Evolutionary conservation across 768 basidiomycete genomes (phyloP), one percentile per base, ranked within the genome.

Genomic region (Trametes cinnabarina): DNA sequence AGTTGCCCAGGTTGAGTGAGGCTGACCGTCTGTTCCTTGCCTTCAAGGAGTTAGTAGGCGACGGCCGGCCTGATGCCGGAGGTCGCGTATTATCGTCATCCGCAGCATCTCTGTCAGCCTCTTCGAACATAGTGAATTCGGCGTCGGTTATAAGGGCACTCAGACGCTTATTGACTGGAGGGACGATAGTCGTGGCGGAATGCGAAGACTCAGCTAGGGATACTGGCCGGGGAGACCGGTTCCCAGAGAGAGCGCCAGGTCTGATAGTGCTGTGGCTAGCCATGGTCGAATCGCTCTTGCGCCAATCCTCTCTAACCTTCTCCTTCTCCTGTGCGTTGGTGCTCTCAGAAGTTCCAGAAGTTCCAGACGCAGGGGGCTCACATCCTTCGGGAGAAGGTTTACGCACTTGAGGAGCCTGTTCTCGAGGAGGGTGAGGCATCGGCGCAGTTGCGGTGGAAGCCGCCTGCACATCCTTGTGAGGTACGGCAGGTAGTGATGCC

Each of bases 271-370:
- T 81, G 67, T 86, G 84, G 65, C 88, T 86, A 34, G 67, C 67
- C 67, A 86, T 82, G n/a, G 88, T 90, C 6, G 90, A 85, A 71
- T 92, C 90, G 64, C 89, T 90, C 73, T 88, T 89, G 66, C 90
- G 76, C 86, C 89, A 88, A 30, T 78, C 77, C 61, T 92, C 90
- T 74, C 87, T 91, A 66, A 68, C 64, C 58, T 76, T 76, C 59
- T 76, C 77, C 57, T 59, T 61, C 30, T 56, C 61, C 28, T 40
- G 47, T 17, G 57, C 26, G 14, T 41, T 25, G n/a, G 30, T 12
- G 15, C 12, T 30, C 52, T 61, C 51, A 35, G 47, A 28, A 14
- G 46, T 23, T 10, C 23, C 49, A 14, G 50, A 39, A 19, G 46
- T 23, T 10, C 23, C 49, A 14, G 50, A 39, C 14, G 34, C 9